Base-by-base conservation (phyloP, 1,284 basidiomycete genomes). In the Irpex sp. region DNA sequence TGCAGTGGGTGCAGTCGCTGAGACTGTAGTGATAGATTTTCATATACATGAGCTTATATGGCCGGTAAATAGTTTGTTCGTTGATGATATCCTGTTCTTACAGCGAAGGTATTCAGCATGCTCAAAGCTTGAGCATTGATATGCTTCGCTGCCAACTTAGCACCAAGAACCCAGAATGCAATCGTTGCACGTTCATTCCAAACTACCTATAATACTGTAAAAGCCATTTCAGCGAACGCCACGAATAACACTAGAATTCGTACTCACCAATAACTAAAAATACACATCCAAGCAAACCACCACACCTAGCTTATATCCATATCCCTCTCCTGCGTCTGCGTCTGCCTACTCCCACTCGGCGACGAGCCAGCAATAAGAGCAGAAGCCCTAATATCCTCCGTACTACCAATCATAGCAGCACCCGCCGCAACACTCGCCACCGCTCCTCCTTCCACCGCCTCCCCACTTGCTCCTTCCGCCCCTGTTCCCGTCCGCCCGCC, bases 381-480 rank as follows among this genome's bases (percentile, higher is more conserved):
- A 0, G 68, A 64, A 7, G 62, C 67, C 58, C 71, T 73, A 36
- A 75, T 56, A 49, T 75, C 69, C 47, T 68, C 66, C 36, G 67
- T 68, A 19, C 64, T 67, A 2, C 61, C 72, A 0, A 73, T 59
- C 16, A 62, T 61, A 21, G 65, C 66, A 36, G 70, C 68, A 1
- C 66, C 61, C 6, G 67, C 69, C 3, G 65, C 69, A 0, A 68
- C 62, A 3, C 69, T 66, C 0, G 70, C 67, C 1, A 71, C 67
- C 3, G 64, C 69, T 18, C 48, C 48, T 21, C 48, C 48, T 23
- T 51, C 21, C 18, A 14, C 42, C 2, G 12, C 42, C 7, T 18
- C 42, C n/a, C 42, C 42, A 45, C n/a, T n/a, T 45, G 39, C 39
- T 12, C 39, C 39, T 51, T 10, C 14, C 9, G 68, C 67, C 57